phyloP scores from a whole-genome alignment of 306 rosid species.

The Purshia tridentata region DNA sequence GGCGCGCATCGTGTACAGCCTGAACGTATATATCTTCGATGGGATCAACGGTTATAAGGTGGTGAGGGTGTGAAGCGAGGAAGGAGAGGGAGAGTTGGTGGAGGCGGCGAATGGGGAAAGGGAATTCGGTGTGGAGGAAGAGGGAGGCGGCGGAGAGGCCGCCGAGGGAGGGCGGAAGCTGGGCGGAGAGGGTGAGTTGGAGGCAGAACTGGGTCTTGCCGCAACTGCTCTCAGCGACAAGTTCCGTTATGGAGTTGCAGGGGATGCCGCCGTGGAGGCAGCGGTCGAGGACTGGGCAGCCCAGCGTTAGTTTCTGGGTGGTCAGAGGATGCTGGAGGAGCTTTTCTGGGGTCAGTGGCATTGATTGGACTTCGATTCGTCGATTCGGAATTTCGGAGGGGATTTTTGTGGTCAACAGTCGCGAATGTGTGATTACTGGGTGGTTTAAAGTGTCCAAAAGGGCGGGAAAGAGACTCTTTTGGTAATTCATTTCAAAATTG shows the following conservation, averaged over 20 bases:
- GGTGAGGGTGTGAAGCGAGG: conserved; percentile 23
- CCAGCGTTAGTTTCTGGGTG: conserved; percentile 52
- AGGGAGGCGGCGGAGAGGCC: conserved; percentile 76
- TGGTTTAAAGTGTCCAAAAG: too few species aligned
- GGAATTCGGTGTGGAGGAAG: conserved; percentile 70
- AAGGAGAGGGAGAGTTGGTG: conserved; percentile 55
- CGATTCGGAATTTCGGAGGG: too few species aligned
- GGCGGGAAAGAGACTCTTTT: too few species aligned
- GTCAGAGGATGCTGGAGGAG: conserved; percentile 31
- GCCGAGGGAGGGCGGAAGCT: conserved; percentile 67
- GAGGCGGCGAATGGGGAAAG: conserved; percentile 81
- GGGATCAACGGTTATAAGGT: conserved; percentile 33
- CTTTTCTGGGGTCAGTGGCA: conserved; percentile 41
- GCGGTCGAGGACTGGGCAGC: conserved; percentile 67
- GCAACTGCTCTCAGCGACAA: conserved; percentile 72
- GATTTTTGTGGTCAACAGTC: too few species aligned
- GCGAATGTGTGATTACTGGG: too few species aligned
- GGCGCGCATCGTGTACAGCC: conserved; percentile 45
- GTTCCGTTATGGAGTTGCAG: conserved; percentile 67
- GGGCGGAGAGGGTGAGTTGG: conserved; percentile 76
- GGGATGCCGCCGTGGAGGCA: conserved; percentile 71
- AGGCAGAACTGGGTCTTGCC: conserved; percentile 94
- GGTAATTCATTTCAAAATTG: too few species aligned
- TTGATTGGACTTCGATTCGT: neutral
- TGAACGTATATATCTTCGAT: conserved; percentile 44